Evolutionary conservation across 805 yeast genomes (phyloP).

Genomic region (Metschnikowia dekortorum): DNA sequence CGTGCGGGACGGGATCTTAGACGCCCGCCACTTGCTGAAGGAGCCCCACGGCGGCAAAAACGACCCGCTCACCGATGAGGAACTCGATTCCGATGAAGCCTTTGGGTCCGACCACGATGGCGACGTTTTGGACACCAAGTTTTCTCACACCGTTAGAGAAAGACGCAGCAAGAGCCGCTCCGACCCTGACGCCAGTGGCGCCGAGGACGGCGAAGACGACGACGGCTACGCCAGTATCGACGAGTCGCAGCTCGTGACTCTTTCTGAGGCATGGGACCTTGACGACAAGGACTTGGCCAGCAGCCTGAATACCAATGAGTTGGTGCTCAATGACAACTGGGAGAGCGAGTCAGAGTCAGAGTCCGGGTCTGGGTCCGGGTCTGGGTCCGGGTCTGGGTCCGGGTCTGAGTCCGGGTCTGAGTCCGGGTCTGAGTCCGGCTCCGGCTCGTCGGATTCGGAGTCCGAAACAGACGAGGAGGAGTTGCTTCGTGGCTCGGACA

Average conservation of each 20-base stretch:
- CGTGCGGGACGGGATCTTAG: conserved; percentile 36
- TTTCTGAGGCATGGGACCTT: conserved; percentile 87
- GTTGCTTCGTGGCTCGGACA: conserved; percentile 26
- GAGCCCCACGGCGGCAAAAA: conserved; percentile 16
- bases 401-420: conserved; percentile 25
- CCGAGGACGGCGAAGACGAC: conserved; percentile 12
- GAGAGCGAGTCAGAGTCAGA: conserved; percentile 12
- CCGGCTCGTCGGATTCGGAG: conserved; percentile 27
- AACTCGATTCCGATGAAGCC: conserved; percentile 84
- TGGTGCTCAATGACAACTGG: conserved; percentile 17
- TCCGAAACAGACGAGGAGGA: conserved; percentile 22
- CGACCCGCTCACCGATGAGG: conserved; percentile 51
- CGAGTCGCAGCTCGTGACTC: conserved; percentile 66
- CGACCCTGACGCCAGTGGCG: conserved; percentile 9
- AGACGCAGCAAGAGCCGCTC: conserved; percentile 25
- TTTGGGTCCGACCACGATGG: conserved; percentile 75
- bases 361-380: not conserved
- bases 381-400: conserved; percentile 20
- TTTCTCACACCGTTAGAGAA: conserved; percentile 67
- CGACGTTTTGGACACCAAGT: conserved; percentile 57
- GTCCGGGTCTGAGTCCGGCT: conserved; percentile 4
- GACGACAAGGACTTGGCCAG: conserved; percentile 50
- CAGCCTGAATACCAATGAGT: conserved; percentile 1
- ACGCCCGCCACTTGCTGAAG: conserved; percentile 35
- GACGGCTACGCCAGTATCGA: conserved; percentile 66